These are phyloP conservation scores for Pharnaceum exiguum DNA, from an alignment of 148 eudicot genomes.

Conservation along the genomic window DNA sequence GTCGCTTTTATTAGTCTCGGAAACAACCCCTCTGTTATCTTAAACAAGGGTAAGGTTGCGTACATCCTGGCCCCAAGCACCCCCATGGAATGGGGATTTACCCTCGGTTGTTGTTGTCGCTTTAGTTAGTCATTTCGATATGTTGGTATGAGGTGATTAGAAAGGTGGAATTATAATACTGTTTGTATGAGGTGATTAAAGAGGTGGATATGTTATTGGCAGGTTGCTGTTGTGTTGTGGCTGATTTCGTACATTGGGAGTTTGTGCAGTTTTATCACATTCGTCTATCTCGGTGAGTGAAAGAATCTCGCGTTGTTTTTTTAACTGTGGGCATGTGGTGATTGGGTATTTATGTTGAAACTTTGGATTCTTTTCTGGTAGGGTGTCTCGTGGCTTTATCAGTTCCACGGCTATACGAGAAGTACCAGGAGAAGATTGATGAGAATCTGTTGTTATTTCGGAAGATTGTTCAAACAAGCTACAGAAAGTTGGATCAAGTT, in stretches of 20 bases:
- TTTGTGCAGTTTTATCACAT: slow-evolving; percentile 70
- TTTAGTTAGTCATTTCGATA: too few relatives aligned
- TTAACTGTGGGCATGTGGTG: background rate
- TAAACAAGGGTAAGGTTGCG: too few relatives aligned
- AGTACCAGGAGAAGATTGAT: slow-evolving; percentile 69
- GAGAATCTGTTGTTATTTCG: slow-evolving; percentile 42
- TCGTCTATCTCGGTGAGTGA: slow-evolving; percentile 67
- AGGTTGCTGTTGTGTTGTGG: slow-evolving; percentile 69
- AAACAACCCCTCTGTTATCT: too few relatives aligned
- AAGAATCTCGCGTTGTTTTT: background rate
- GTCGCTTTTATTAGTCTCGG: too few relatives aligned
- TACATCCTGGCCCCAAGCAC: too few relatives aligned
- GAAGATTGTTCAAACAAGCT: slow-evolving; percentile 36
- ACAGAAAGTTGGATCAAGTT: slow-evolving; percentile 44
- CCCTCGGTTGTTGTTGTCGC: too few relatives aligned
- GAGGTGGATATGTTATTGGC: slow-evolving; percentile 22
- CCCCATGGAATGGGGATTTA: too few relatives aligned
- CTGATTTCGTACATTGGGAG: slow-evolving; percentile 64
- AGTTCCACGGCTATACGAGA: slow-evolving; percentile 70
- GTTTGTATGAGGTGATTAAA: background rate
- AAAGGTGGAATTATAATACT: background rate
- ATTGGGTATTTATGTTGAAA: slow-evolving; percentile 10
- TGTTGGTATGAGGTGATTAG: background rate
- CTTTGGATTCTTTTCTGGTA: slow-evolving; percentile 28
- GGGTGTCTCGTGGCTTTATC: slow-evolving; percentile 73